These are phyloP conservation scores for Panellus pusillus DNA, from an alignment of 768 basidiomycete genomes.

Conservation along the genomic window DNA sequence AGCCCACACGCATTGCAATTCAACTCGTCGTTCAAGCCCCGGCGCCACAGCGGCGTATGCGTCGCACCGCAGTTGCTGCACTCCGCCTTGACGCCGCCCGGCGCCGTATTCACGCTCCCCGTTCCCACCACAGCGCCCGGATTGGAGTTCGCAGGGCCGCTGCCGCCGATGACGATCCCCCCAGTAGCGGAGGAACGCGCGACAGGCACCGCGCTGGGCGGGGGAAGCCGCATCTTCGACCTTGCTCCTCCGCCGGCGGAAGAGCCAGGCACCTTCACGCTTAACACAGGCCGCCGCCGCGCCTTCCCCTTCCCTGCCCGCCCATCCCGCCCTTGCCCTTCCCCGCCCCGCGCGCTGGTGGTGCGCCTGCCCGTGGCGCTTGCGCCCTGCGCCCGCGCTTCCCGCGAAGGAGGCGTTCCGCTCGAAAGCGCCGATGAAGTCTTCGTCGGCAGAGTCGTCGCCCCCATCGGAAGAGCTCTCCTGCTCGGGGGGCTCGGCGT, in stretches of 20 bases:
- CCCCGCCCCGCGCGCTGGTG: not conserved
- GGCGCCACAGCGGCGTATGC: slow-evolving; percentile 84
- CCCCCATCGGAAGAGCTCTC: slow-evolving; percentile 12
- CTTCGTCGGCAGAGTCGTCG: slow-evolving; percentile 15
- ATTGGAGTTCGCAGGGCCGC: too few relatives aligned
- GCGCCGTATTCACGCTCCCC: slow-evolving; percentile 39
- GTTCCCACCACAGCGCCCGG: too few relatives aligned
- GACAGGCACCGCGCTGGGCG: too few relatives aligned
- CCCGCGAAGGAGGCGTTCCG: not conserved
- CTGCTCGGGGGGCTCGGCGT: not conserved
- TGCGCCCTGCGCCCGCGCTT: not conserved
- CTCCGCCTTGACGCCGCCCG: slow-evolving; percentile 71
- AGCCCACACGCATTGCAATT: slow-evolving; percentile 90
- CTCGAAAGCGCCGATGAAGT: slow-evolving; percentile 12
- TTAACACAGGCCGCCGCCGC: slow-evolving; percentile 10
- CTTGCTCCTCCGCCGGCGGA: slow-evolving; percentile 2
- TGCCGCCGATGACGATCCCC: too few relatives aligned
- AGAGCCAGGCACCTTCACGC: slow-evolving; percentile 11
- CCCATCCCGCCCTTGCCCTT: not conserved
- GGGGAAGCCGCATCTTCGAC: slow-evolving; percentile 9
- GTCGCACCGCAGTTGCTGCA: slow-evolving; percentile 89
- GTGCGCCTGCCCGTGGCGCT: not conserved
- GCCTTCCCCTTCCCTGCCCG: too few relatives aligned
- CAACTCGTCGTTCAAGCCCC: slow-evolving; percentile 83
- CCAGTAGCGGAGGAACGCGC: too few relatives aligned